phyloP scores from a whole-genome alignment of 2,329 filamentous ascomycete genomes.

The Ceratocystis cubensis region DNA sequence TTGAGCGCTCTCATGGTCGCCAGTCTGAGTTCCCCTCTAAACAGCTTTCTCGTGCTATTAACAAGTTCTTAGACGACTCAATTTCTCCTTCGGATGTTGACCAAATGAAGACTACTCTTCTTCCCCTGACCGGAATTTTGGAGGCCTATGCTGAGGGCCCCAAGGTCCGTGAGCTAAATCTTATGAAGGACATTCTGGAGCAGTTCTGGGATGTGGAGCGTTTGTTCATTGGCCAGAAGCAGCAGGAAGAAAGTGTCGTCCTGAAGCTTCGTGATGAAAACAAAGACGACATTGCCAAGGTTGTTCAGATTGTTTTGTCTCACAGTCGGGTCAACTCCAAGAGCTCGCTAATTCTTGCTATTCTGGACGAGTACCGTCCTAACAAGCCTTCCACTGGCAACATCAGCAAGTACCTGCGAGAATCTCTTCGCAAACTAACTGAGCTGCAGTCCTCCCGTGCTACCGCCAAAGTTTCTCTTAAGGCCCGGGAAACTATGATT shows the following conservation, averaged over 20 bases:
- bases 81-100: constrained; percentile 60
- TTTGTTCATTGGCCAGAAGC: constrained; percentile 72
- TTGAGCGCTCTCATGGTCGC: constrained; percentile 68
- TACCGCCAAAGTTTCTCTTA: constrained; percentile 90
- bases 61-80: constrained; percentile 81
- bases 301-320: constrained; percentile 81
- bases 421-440: constrained; percentile 69
- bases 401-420: constrained; percentile 75
- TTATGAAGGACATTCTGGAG: constrained; percentile 68
- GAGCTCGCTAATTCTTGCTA: constrained; percentile 83
- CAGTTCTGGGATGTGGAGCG: constrained; percentile 74
- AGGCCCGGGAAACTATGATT: constrained; percentile 93
- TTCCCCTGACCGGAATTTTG: constrained; percentile 66
- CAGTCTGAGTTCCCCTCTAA: constrained; percentile 86
- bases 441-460: constrained; percentile 71
- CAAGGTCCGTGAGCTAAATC: constrained; percentile 76
- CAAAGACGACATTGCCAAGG: constrained; percentile 77
- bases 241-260: constrained; percentile 86
- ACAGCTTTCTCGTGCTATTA: constrained; percentile 67
- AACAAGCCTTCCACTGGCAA: constrained; percentile 87
- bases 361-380: constrained; percentile 85
- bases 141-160: constrained; percentile 72
- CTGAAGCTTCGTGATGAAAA: constrained; percentile 89
- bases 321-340: constrained; percentile 87
- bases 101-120: constrained; percentile 58